Percentiles rank a stretch among this genome's conserved stretches.
Evolutionary conservation across 2,329 filamentous ascomycete genomes (phyloP).

Genomic region (Plectosphaerella sp.): DNA sequence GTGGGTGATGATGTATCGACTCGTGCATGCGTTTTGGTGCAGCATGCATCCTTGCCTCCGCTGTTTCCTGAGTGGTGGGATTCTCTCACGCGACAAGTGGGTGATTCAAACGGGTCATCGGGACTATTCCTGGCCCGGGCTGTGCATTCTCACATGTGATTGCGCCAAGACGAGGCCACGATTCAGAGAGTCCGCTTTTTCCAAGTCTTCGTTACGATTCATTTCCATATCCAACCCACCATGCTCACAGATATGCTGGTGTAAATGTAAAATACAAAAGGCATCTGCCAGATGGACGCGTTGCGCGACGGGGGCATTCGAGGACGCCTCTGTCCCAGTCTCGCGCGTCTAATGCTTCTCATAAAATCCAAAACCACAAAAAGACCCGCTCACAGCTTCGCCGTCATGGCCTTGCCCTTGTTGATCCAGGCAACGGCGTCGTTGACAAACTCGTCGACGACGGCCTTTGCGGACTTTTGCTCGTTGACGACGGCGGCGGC

Average conservation of each 20-base stretch:
- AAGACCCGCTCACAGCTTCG: slow-evolving; percentile 56
- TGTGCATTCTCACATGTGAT: no score
- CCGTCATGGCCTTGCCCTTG: slow-evolving; percentile 62
- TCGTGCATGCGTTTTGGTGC: no score
- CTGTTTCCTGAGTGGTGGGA: no score
- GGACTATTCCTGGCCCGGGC: no score
- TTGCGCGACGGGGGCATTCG: background rate
- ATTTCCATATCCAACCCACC: background rate
- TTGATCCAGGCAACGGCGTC: slow-evolving; percentile 72
- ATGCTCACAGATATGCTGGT: background rate
- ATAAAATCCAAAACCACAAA: slow-evolving; percentile 14
- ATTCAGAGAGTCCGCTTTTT: no score
- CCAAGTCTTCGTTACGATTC: no score
- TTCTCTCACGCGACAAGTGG: no score
- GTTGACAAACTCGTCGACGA: slow-evolving; percentile 88
- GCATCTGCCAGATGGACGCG: background rate
- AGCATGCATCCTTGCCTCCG: no score
- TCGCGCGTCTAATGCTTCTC: no score
- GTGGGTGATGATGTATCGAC: no score
- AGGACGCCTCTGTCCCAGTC: slow-evolving; percentile 1
- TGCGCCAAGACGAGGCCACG: no score
- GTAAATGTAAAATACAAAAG: background rate
- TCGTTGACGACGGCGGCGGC: slow-evolving; percentile 91
- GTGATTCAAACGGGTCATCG: no score
- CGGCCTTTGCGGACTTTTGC: slow-evolving; percentile 83